Evolutionary conservation across 768 basidiomycete genomes (phyloP), one percentile per base, ranked within the genome.

Genomic region (Mycena capillaripes): DNA sequence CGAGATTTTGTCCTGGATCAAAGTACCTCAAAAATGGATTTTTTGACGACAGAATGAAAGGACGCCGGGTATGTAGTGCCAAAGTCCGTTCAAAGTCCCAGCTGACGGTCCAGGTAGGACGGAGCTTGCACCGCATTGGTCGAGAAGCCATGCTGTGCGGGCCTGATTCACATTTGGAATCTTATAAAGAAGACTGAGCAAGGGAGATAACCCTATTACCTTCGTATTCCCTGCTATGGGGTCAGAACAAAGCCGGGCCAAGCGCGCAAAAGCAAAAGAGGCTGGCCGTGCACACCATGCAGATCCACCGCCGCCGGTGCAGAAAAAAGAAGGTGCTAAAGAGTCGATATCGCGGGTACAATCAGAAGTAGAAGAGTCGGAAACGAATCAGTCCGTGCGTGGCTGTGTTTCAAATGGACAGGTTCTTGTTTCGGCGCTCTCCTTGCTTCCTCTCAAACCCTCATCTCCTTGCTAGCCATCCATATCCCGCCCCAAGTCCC

Each of bases 371-470:
- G 19, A 21, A 32, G 3, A 2, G 52, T 56, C 64, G 64, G 52
- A 40, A 21, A 32, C 12, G 29, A 30, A 57, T 66, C 53, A 56
- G 5, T 66, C 53, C 53, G 65, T 66, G 38, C 32, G 53, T 69
- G 67, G 59, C 58, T 60, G 67, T 69, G 58, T 46, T 53, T 44
- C 29, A 48, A 50, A n/a, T 55, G 17, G 42, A 57, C 55, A 57
- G 55, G 65, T 40, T 29, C 40, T 59, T n/a, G 56, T 63, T 36
- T 50, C 48, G 48, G 63, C 52, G 63, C 52, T 65, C 40, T 25
- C 34, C 30, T 40, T 36, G 42, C 55, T 66, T 58, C 65, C 8
- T 25, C 9, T n/a, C n/a, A n/a, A n/a, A n/a, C n/a, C 44, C 60
- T 7, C 61, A 21, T 12, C 38, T 29, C 46, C 21, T 48, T 25